These are phyloP conservation scores for Cicer yamashitae DNA, from an alignment of 306 rosid genomes.

Conservation along the genomic window DNA sequence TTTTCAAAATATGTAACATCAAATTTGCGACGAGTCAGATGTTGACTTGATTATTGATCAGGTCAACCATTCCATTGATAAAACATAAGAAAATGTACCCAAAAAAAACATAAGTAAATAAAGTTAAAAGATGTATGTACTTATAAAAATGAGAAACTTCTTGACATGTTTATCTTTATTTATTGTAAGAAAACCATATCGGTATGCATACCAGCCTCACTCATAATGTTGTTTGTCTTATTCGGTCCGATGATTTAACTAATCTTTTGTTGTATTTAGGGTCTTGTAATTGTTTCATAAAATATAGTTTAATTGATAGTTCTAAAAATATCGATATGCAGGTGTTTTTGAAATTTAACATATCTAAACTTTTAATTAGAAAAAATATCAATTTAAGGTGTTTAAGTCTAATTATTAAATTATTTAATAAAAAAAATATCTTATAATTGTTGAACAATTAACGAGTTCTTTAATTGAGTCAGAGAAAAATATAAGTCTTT, in stretches of 20 bases:
- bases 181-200: constrained; percentile 60
- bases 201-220: constrained; percentile 62
- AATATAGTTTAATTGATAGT: too few relatives aligned
- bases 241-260: constrained; percentile 35
- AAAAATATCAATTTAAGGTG: too few relatives aligned
- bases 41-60: constrained; percentile 46
- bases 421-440: too few relatives aligned
- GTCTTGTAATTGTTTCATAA: not conserved
- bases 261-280: not conserved
- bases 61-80: constrained; percentile 46
- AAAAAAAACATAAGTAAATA: too few relatives aligned
- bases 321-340: too few relatives aligned
- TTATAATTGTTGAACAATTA: too few relatives aligned
- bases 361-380: too few relatives aligned
- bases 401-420: too few relatives aligned
- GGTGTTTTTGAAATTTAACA: too few relatives aligned
- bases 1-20: constrained; percentile 11
- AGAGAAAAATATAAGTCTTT: too few relatives aligned
- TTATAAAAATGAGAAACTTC: constrained; percentile 22
- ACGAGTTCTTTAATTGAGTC: too few relatives aligned
- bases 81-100: not conserved
- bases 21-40: constrained; percentile 42
- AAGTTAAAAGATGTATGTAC: constrained; percentile 14
- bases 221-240: constrained; percentile 55
- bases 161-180: constrained; percentile 39